Evolutionary conservation across 1,284 basidiomycete genomes (phyloP).

Genomic region (Exobasidium rhododendri): DNA sequence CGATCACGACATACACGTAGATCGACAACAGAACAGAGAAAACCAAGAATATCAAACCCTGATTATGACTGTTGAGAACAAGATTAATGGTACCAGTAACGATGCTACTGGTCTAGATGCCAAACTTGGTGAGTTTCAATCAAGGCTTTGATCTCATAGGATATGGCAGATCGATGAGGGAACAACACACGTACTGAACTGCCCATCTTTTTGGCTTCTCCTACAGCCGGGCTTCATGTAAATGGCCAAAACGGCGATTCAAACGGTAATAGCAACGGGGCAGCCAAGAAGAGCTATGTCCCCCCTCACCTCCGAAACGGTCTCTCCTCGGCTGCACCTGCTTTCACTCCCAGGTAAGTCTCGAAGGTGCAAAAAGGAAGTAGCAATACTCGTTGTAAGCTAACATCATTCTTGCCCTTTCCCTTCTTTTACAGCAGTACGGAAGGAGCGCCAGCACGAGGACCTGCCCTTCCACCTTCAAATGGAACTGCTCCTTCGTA

Average conservation of each 20-base stretch:
- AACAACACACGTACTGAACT: too few species aligned
- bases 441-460: not conserved
- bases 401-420: not conserved
- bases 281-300: constrained; percentile 76
- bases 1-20: not conserved
- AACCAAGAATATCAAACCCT: not conserved
- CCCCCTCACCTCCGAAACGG: constrained; percentile 81
- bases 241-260: constrained; percentile 9
- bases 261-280: constrained; percentile 1
- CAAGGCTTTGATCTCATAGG: too few species aligned
- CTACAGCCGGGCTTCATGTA: constrained; percentile 18
- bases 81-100: constrained; percentile 42
- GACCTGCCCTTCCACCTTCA: constrained; percentile 22
- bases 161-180: too few species aligned
- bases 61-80: constrained; percentile 22
- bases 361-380: too few species aligned
- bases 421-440: not conserved
- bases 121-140: constrained; percentile 72
- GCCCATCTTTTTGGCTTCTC: too few species aligned
- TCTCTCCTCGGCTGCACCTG: constrained; percentile 29
- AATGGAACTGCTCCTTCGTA: constrained; percentile 11
- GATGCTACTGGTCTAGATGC: constrained; percentile 71
- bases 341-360: constrained; percentile 21
- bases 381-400: too few species aligned
- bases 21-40: not conserved